Evolutionary conservation across 1,139 yeast genomes (phyloP).

Genomic region (Ashbya aceris): DNA sequence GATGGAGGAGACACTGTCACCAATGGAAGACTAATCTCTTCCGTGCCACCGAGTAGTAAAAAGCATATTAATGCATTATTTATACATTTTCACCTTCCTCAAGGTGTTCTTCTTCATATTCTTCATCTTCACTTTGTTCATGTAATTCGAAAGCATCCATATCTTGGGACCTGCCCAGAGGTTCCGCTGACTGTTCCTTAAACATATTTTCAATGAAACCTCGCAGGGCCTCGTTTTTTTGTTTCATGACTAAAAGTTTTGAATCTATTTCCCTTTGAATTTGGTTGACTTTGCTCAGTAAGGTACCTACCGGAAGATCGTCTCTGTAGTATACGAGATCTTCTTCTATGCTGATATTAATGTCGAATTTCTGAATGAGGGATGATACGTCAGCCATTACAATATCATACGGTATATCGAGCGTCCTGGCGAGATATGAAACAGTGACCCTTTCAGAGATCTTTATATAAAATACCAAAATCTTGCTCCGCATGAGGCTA

Average conservation of each 20-base stretch:
- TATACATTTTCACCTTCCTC: background rate
- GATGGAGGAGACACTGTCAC: constrained; percentile 30
- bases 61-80: background rate
- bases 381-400: constrained; percentile 15
- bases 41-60: background rate
- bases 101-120: constrained; percentile 1
- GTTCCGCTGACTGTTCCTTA: background rate
- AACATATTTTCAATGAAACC: constrained; percentile 4
- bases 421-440: constrained; percentile 19
- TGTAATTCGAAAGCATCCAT: constrained; percentile 2
- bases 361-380: constrained; percentile 13
- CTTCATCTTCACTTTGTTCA: constrained; percentile 2
- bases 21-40: background rate
- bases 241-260: background rate
- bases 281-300: constrained; percentile 1
- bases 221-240: constrained; percentile 5
- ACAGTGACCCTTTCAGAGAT: constrained; percentile 18
- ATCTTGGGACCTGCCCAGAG: background rate
- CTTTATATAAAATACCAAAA: constrained; percentile 24
- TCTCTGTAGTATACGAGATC: constrained; percentile 14
- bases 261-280: background rate
- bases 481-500: constrained; percentile 19
- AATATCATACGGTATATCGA: constrained; percentile 14
- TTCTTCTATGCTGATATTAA: constrained; percentile 18
- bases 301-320: background rate